Percentiles rank a stretch among this genome's conserved stretches.
phyloP scores from a whole-genome alignment of 2,329 filamentous ascomycete species.

The Beauveria bassiana region DNA sequence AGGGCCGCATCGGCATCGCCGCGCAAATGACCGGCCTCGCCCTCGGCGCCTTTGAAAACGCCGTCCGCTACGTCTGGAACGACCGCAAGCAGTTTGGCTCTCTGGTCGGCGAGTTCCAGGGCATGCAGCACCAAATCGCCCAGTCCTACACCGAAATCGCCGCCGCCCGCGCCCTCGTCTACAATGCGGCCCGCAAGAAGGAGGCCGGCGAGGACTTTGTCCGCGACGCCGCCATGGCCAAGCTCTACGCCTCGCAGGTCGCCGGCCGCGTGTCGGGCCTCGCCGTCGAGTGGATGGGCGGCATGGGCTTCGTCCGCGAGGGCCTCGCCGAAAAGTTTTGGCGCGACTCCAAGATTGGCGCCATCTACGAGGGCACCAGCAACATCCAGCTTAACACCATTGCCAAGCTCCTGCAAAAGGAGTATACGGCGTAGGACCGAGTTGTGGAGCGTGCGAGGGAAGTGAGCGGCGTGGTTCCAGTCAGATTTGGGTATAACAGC shows the following conservation, averaged over 20 bases:
- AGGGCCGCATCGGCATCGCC: constrained; percentile 94
- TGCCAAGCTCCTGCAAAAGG: constrained; percentile 54
- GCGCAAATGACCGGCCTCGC: constrained; percentile 98
- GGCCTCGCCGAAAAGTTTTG: constrained; percentile 97
- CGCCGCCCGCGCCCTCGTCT: constrained; percentile 85
- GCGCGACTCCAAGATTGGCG: constrained; percentile 96
- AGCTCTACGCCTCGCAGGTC: constrained; percentile 89
- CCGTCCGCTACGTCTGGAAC: constrained; percentile 90
- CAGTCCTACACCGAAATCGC: constrained; percentile 92
- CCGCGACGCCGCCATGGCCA: constrained; percentile 94
- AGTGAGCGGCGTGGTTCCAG: no score
- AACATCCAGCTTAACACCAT: constrained; percentile 60
- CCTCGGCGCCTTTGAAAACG: constrained; percentile 91
- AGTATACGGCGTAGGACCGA: constrained; percentile 39
- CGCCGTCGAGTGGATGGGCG: constrained; percentile 98
- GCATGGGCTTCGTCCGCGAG: constrained; percentile 97
- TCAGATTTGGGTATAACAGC: not conserved
- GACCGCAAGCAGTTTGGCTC: constrained; percentile 95
- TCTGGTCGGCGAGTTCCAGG: constrained; percentile 93
- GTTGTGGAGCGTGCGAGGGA: no score
- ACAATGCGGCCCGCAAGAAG: constrained; percentile 96
- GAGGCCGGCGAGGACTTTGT: constrained; percentile 95
- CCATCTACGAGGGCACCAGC: constrained; percentile 91
- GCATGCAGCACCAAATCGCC: constrained; percentile 98
- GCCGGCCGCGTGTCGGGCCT: constrained; percentile 77